These are phyloP conservation scores for Pyronema omphalodes DNA, from an alignment of 495 filamentous ascomycete genomes.

Conservation along the genomic window DNA sequence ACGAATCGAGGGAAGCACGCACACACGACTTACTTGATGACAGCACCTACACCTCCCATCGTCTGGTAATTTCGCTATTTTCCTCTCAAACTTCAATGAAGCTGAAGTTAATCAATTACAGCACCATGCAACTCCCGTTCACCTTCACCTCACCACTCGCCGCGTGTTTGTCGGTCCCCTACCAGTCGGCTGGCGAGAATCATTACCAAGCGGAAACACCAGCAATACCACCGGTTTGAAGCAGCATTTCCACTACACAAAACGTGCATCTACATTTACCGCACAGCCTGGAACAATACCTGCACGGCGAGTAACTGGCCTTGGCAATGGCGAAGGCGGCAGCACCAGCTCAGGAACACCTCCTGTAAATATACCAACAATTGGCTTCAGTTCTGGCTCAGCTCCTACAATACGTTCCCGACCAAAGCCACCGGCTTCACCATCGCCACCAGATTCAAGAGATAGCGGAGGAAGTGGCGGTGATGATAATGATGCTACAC, in stretches of 20 bases:
- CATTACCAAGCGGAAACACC: constrained; percentile 2
- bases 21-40: constrained; percentile 2
- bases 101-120: not conserved
- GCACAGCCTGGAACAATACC: not conserved
- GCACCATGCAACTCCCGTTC: constrained; percentile 21
- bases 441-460: no score
- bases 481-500: no score
- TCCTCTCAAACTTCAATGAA: not conserved
- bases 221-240: constrained; percentile 12
- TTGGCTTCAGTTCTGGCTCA: no score
- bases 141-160: constrained; percentile 21
- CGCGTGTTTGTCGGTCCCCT: constrained; percentile 24
- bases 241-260: constrained; percentile 17
- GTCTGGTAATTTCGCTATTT: constrained; percentile 10
- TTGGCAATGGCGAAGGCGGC: not conserved
- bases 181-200: constrained; percentile 19
- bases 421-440: no score
- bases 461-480: no score
- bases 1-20: not conserved
- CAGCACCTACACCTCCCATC: constrained; percentile 21
- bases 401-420: no score
- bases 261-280: constrained; percentile 8
- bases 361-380: no score
- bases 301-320: not conserved
- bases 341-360: no score